Conservation (phyloP, 2,329 filamentous ascomycete species). For the Talaromyces sp. region DNA sequence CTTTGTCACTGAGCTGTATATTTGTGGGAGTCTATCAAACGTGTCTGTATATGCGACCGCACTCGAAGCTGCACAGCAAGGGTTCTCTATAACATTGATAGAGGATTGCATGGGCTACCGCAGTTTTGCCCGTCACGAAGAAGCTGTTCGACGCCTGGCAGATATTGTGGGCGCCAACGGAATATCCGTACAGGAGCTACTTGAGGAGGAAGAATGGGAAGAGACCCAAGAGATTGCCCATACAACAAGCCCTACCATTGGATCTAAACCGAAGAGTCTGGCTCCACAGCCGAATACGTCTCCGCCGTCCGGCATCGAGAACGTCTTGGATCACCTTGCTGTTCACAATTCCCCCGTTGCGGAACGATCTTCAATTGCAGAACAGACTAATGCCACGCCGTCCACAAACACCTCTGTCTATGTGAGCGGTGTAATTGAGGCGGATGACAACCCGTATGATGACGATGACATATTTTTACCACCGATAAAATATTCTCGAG, state of each 20-base stretch:
- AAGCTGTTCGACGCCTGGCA: constrained; percentile 65
- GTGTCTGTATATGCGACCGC: constrained; percentile 87
- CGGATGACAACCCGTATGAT: constrained; percentile 12
- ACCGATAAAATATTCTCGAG: constrained; percentile 10
- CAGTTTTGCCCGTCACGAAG: constrained; percentile 61
- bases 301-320: constrained; percentile 30
- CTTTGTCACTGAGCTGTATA: constrained; percentile 81
- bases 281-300: constrained; percentile 13
- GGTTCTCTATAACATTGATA: constrained; percentile 77
- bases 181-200: constrained; percentile 56
- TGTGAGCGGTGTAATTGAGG: background rate
- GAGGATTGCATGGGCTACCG: constrained; percentile 86
- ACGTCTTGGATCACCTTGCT: constrained; percentile 31
- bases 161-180: constrained; percentile 70
- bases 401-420: background rate
- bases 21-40: constrained; percentile 83
- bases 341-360: constrained; percentile 18
- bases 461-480: constrained; percentile 8
- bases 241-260: constrained; percentile 9
- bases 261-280: background rate
- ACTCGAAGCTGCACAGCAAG: constrained; percentile 81
- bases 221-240: constrained; percentile 37
- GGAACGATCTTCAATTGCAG: background rate
- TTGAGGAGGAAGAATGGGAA: constrained; percentile 43
- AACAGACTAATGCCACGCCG: background rate